These are phyloP conservation scores for Aspergillus kassunensis DNA, from an alignment of 495 filamentous ascomycete genomes.

Conservation along the genomic window DNA sequence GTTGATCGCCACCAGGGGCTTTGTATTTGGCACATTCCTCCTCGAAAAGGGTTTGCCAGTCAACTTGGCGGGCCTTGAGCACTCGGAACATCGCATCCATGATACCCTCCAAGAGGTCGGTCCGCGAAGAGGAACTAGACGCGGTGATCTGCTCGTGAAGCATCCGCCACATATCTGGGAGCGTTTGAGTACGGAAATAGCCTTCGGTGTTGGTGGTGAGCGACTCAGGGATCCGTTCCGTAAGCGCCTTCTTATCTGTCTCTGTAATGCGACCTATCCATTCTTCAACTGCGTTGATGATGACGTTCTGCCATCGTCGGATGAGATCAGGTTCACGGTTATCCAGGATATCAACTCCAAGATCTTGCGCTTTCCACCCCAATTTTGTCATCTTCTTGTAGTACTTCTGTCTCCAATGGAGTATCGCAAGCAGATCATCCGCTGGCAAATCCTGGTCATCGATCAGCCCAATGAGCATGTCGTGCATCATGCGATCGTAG, in stretches of 20 bases:
- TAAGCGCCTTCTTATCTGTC: constrained; percentile 74
- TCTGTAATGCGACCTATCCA: constrained; percentile 92
- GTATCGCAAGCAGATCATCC: constrained; percentile 78
- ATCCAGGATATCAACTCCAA: constrained; percentile 80
- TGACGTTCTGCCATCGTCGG: constrained; percentile 87
- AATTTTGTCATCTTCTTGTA: constrained; percentile 92
- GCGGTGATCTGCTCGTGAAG: constrained; percentile 83
- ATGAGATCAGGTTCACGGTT: constrained; percentile 84
- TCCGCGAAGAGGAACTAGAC: constrained; percentile 72
- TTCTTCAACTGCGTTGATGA: constrained; percentile 91
- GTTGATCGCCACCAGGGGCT: constrained; percentile 51
- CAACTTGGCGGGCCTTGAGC: constrained; percentile 71
- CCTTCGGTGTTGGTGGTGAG: constrained; percentile 82
- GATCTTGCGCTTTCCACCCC: constrained; percentile 66
- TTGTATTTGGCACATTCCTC: constrained; percentile 76
- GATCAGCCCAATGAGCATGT: constrained; percentile 75
- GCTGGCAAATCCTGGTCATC: constrained; percentile 75
- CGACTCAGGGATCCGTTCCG: constrained; percentile 68
- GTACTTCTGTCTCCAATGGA: constrained; percentile 94
- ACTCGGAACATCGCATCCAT: constrained; percentile 90
- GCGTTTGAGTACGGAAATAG: constrained; percentile 81
- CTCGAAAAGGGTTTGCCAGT: constrained; percentile 83
- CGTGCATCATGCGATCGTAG: constrained; percentile 92
- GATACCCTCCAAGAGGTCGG: constrained; percentile 87
- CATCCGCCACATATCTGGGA: constrained; percentile 97